These are phyloP conservation scores for Fusarium denticulatum DNA, from an alignment of 2,329 filamentous ascomycete species.

Conservation along the genomic window DNA sequence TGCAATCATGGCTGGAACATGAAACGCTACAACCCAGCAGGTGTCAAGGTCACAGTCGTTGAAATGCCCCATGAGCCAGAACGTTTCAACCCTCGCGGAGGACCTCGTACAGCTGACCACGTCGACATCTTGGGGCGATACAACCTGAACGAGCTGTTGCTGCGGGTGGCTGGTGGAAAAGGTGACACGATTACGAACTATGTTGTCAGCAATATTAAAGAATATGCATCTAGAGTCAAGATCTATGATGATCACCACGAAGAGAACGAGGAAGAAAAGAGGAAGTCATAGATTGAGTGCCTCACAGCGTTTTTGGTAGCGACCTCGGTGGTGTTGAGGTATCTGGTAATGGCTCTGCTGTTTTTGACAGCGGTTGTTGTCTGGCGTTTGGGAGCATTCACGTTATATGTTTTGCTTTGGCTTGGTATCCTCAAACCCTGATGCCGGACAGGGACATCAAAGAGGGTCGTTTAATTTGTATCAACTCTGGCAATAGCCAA, in stretches of 20 bases:
- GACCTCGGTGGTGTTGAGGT: conserved; percentile 1
- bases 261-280: conserved; percentile 60
- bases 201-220: conserved; percentile 81
- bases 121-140: conserved; percentile 94
- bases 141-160: conserved; percentile 88
- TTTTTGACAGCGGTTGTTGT: conserved; percentile 10
- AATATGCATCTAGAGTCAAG: conserved; percentile 85
- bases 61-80: conserved; percentile 99
- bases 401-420: conserved; percentile 26
- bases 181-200: conserved; percentile 82
- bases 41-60: conserved; percentile 81
- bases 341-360: neutral
- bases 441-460: conserved; percentile 19
- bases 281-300: conserved; percentile 27
- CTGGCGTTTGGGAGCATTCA: conserved; percentile 40
- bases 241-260: conserved; percentile 73
- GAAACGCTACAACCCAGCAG: conserved; percentile 91
- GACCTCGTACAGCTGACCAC: conserved; percentile 82
- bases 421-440: neutral
- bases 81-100: conserved; percentile 83
- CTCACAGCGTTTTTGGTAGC: conserved; percentile 7
- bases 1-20: conserved; percentile 95
- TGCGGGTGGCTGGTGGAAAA: conserved; percentile 85
- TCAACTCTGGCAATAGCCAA: neutral
- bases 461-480: neutral